Evolutionary conservation across 331 rosid species (phyloP).

Genomic region (Pyrus hybrid): DNA sequence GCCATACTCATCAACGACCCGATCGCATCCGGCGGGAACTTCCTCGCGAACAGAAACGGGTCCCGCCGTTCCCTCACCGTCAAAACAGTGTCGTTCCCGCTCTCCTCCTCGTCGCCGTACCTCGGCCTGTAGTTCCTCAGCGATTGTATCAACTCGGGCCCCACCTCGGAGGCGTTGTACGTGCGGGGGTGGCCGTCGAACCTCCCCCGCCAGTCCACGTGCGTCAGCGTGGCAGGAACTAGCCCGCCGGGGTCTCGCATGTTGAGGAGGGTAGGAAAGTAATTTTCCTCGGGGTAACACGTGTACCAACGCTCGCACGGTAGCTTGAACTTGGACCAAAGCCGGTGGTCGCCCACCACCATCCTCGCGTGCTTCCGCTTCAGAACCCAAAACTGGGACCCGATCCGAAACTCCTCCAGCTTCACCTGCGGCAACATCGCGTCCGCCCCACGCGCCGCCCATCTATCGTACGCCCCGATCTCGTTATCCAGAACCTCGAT

Average conservation of each 20-base stretch:
- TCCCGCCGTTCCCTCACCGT: constrained; percentile 12
- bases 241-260: constrained; percentile 44
- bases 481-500: constrained; percentile 54
- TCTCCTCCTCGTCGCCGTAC: constrained; percentile 38
- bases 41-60: constrained; percentile 61
- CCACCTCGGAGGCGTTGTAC: constrained; percentile 30
- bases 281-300: constrained; percentile 70
- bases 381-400: constrained; percentile 72
- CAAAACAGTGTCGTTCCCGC: constrained; percentile 15
- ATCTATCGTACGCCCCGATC: constrained; percentile 12
- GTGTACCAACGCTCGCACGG: constrained; percentile 38
- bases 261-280: constrained; percentile 65
- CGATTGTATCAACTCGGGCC: constrained; percentile 21
- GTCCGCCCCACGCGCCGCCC: constrained; percentile 61
- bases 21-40: constrained; percentile 36
- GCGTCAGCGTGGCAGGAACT: constrained; percentile 66
- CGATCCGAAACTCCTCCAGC: constrained; percentile 47
- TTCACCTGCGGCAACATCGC: constrained; percentile 55
- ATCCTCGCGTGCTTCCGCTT: constrained; percentile 67
- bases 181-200: constrained; percentile 58
- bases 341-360: constrained; percentile 27
- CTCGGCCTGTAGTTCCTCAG: constrained; percentile 34
- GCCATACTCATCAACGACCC: constrained; percentile 47
- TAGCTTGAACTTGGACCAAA: constrained; percentile 47
- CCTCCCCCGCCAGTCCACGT: constrained; percentile 53